Evolutionary conservation across 208 protist genomes (phyloP).

Genomic region (Vickermania spadyakhi): DNA sequence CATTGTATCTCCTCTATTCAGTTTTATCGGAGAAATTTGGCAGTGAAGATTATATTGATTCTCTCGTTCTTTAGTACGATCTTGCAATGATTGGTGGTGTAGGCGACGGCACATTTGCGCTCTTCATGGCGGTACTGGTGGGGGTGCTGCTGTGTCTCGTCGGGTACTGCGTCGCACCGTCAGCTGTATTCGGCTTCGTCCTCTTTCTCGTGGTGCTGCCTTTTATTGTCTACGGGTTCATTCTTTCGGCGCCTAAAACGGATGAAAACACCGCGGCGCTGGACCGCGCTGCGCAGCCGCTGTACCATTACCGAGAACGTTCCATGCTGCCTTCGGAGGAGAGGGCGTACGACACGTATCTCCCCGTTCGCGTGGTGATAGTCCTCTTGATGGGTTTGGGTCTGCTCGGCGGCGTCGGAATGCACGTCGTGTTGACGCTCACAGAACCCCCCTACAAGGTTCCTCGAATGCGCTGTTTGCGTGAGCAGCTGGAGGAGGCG

Average conservation of each 20-base stretch:
- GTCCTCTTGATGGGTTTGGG: conserved; percentile 33
- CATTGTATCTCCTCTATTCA: background rate
- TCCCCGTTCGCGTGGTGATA: conserved; percentile 49
- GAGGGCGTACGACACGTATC: conserved; percentile 43
- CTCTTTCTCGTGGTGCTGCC: conserved; percentile 39
- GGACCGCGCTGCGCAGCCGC: background rate
- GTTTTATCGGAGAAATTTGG: background rate
- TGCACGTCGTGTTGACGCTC: conserved; percentile 25
- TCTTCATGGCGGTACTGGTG: conserved; percentile 42
- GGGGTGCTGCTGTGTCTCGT: conserved; percentile 36
- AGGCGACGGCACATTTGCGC: conserved; percentile 63
- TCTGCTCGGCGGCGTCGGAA: conserved; percentile 28
- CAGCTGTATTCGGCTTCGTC: conserved; percentile 34
- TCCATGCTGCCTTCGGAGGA: conserved; percentile 22
- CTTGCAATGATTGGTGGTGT: conserved; percentile 53
- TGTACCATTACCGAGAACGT: conserved; percentile 33
- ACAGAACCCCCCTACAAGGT: conserved; percentile 45
- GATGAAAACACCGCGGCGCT: background rate
- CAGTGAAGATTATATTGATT: conserved; percentile 8
- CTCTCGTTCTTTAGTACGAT: conserved; percentile 8
- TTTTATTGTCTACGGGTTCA: conserved; percentile 68
- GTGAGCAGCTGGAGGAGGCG: conserved; percentile 62
- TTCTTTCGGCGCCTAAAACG: conserved; percentile 30
- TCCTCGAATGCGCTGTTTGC: conserved; percentile 62
- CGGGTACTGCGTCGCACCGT: conserved; percentile 32